Evolutionary conservation across 148 eudicot species (phyloP).

Genomic region (Oxyria digyna): DNA sequence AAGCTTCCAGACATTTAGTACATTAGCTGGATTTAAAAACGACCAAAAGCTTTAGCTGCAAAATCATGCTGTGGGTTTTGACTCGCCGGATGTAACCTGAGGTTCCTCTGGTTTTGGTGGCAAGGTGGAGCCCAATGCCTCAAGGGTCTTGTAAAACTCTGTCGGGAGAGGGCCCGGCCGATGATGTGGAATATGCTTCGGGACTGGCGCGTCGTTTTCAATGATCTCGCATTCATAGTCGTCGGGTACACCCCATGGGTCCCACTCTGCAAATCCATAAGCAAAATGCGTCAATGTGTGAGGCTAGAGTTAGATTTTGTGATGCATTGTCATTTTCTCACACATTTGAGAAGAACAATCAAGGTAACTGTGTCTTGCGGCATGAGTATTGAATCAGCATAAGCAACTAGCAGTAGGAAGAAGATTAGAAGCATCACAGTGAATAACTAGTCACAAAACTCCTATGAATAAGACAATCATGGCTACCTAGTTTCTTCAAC

Average conservation of each 20-base stretch:
- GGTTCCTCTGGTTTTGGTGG: conserved; percentile 37
- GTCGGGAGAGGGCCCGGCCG: conserved; percentile 88
- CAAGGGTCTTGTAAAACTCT: conserved; percentile 77
- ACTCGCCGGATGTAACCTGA: conserved; percentile 29
- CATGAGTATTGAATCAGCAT: too few species aligned
- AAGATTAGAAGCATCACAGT: too few species aligned
- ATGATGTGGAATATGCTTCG: conserved; percentile 76
- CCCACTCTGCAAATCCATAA: conserved; percentile 56
- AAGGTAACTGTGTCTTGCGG: too few species aligned
- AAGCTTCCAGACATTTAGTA: conserved; percentile 1
- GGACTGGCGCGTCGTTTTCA: conserved; percentile 91
- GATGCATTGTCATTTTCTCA: background rate
- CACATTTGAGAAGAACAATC: background rate
- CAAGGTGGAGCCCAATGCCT: conserved; percentile 25
- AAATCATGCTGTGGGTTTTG: conserved; percentile 20
- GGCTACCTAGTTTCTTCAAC: background rate
- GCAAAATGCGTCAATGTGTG: background rate
- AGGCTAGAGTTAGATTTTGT: background rate
- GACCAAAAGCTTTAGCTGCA: background rate
- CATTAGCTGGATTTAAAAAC: background rate
- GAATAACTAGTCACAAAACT: background rate
- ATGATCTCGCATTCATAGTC: conserved; percentile 91
- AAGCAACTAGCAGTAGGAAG: background rate
- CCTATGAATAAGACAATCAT: background rate
- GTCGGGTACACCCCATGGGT: conserved; percentile 87